These are phyloP conservation scores for Phaffia rhodozyma DNA, from an alignment of 1,284 basidiomycete genomes.

Conservation along the genomic window DNA sequence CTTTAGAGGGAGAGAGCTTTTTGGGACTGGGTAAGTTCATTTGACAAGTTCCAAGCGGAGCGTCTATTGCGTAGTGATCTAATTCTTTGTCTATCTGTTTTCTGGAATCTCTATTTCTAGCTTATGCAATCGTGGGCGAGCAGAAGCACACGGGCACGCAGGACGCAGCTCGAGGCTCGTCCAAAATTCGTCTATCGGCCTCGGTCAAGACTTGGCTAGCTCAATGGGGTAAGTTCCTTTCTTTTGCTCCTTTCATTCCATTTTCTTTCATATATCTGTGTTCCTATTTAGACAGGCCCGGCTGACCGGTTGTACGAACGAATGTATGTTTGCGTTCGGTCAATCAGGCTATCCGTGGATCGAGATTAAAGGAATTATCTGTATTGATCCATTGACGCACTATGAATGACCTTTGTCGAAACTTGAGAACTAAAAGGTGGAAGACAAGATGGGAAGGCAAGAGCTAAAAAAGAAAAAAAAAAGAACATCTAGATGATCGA, in stretches of 20 bases:
- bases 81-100: background rate
- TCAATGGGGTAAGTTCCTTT: slow-evolving; percentile 50
- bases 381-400: slow-evolving; percentile 47
- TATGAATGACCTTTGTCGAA: background rate
- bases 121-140: slow-evolving; percentile 81
- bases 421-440: background rate
- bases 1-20: slow-evolving; percentile 72
- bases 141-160: slow-evolving; percentile 89
- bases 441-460: background rate
- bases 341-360: slow-evolving; percentile 68
- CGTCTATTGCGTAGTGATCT: background rate
- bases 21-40: slow-evolving; percentile 56
- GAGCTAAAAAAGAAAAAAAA: background rate
- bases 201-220: slow-evolving; percentile 81
- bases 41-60: slow-evolving; percentile 11
- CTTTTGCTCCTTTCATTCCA: slow-evolving; percentile 18
- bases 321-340: no score
- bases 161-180: slow-evolving; percentile 63
- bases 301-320: no score
- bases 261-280: background rate
- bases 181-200: slow-evolving; percentile 63
- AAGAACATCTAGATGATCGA: background rate
- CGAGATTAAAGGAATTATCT: slow-evolving; percentile 78
- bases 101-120: slow-evolving; percentile 36
- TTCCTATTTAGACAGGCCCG: no score